These are phyloP conservation scores for Rosa rugosa DNA, from an alignment of 306 rosid species.

Conservation along the genomic window DNA sequence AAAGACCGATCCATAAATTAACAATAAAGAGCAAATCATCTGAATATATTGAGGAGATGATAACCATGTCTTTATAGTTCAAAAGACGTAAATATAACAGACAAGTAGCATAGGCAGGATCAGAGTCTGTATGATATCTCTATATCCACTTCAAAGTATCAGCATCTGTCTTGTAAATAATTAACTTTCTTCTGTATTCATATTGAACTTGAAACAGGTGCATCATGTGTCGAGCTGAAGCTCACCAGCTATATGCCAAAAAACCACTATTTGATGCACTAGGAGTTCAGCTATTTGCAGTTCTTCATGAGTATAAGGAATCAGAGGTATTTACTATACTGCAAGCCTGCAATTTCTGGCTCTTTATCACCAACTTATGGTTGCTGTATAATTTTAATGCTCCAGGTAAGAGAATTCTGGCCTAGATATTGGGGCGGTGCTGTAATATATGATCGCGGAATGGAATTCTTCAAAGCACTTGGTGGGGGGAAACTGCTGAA, in stretches of 20 bases:
- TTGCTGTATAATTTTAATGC: constrained; percentile 22
- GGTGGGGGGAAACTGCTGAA: constrained; percentile 83
- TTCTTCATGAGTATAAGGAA: constrained; percentile 77
- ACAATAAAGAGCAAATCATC: constrained; percentile 3
- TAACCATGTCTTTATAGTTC: not conserved
- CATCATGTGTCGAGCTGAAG: constrained; percentile 98
- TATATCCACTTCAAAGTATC: not conserved
- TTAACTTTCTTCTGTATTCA: constrained; percentile 11
- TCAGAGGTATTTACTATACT: constrained; percentile 56
- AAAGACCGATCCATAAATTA: constrained; percentile 2
- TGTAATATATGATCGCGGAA: constrained; percentile 52
- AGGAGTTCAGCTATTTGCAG: constrained; percentile 77
- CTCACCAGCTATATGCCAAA: constrained; percentile 72
- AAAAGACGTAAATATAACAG: constrained; percentile 1
- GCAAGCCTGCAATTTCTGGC: constrained; percentile 23
- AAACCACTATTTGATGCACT: constrained; percentile 89
- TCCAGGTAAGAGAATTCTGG: constrained; percentile 84
- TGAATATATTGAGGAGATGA: not conserved
- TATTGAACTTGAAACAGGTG: constrained; percentile 61
- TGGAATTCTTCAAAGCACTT: constrained; percentile 76
- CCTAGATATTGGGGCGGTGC: constrained; percentile 95
- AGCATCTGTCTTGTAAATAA: constrained; percentile 22
- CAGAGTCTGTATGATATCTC: not conserved
- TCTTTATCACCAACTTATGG: constrained; percentile 23
- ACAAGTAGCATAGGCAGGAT: not conserved